These are phyloP conservation scores for Suhomyces kunorum DNA, from an alignment of 1,139 yeast species.

Conservation along the genomic window DNA sequence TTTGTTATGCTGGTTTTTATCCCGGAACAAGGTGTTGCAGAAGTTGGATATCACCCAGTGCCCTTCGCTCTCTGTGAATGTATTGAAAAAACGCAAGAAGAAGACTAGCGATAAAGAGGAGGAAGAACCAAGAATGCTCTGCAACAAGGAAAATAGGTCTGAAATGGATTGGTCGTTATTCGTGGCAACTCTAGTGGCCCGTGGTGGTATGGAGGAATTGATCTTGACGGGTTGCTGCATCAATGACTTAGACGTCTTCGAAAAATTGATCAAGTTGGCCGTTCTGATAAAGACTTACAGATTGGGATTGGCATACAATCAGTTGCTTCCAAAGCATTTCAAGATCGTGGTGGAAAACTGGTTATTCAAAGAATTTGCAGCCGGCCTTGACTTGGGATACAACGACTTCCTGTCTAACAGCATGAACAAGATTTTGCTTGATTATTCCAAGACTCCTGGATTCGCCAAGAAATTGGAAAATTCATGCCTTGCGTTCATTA, in stretches of 20 bases:
- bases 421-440: conserved; percentile 30
- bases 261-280: conserved; percentile 56
- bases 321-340: conserved; percentile 52
- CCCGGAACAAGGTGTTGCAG: conserved; percentile 56
- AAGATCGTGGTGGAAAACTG: conserved; percentile 47
- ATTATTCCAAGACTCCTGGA: conserved; percentile 21
- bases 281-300: conserved; percentile 52
- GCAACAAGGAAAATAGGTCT: conserved; percentile 58
- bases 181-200: conserved; percentile 64
- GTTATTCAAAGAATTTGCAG: conserved; percentile 37
- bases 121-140: conserved; percentile 52
- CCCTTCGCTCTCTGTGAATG: conserved; percentile 58
- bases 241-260: conserved; percentile 53
- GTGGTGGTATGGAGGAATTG: conserved; percentile 74
- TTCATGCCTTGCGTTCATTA: conserved; percentile 42
- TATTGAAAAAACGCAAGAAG: conserved; percentile 46
- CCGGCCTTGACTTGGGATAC: conserved; percentile 71
- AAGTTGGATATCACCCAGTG: conserved; percentile 72
- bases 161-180: conserved; percentile 78
- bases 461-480: conserved; percentile 23
- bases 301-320: conserved; percentile 71
- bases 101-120: conserved; percentile 27
- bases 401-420: conserved; percentile 55
- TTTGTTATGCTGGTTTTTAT: conserved; percentile 65
- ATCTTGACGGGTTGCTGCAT: conserved; percentile 74